Evolutionary conservation across 2,329 filamentous ascomycete species (phyloP).

Genomic region (Diaporthe helianthi): DNA sequence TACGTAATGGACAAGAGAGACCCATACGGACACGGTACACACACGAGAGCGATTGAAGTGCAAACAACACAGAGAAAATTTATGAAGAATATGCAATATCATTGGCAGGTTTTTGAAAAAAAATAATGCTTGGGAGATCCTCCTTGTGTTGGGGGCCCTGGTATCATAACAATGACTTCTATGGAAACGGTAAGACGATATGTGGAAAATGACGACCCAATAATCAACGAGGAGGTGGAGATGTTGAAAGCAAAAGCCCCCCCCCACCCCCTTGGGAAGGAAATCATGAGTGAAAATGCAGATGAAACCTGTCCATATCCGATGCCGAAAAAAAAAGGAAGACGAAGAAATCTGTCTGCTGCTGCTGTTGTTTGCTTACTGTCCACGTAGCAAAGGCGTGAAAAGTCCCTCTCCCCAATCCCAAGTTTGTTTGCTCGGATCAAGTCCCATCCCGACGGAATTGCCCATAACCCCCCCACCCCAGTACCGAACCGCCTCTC

Average conservation of each 20-base stretch:
- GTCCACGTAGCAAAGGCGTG: neutral
- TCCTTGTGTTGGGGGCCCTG: conserved; percentile 26
- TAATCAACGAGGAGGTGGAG: neutral
- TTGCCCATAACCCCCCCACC: neutral
- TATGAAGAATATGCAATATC: conserved; percentile 1
- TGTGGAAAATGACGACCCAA: neutral
- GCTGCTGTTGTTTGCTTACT: conserved; percentile 1
- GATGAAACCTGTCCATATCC: conserved; percentile 21
- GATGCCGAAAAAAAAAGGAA: conserved; percentile 16
- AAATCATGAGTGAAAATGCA: neutral
- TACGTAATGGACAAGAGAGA: neutral
- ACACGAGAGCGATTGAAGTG: neutral
- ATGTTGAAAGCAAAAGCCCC: neutral
- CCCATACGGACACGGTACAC: too few relatives aligned
- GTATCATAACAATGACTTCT: conserved; percentile 34
- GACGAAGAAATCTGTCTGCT: conserved; percentile 11
- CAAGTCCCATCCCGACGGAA: neutral
- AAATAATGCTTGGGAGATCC: conserved; percentile 30
- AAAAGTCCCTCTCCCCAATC: neutral
- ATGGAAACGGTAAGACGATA: conserved; percentile 23
- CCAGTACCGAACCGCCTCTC: neutral
- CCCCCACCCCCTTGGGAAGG: too few relatives aligned
- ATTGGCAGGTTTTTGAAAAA: conserved; percentile 5
- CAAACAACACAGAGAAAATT: neutral
- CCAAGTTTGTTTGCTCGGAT: neutral